Evolutionary conservation across 371 early-diverging fungal species (phyloP).

Genomic region (Lichtheimia ornata): DNA sequence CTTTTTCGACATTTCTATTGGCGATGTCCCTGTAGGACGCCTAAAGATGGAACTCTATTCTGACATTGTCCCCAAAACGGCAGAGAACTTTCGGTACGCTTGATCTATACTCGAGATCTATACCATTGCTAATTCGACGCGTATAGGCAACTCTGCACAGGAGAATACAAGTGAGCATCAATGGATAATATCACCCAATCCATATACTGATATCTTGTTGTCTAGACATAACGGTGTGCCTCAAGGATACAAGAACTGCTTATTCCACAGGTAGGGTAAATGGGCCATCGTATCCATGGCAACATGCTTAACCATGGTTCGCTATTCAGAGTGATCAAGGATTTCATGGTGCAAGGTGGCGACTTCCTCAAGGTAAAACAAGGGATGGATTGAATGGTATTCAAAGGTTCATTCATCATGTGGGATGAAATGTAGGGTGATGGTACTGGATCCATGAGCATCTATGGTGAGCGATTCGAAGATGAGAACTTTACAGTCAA

Average conservation of each 20-base stretch:
- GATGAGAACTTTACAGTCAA: conserved; percentile 98
- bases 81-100: conserved; percentile 94
- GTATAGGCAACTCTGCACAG: conserved; percentile 85
- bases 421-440: conserved; percentile 65
- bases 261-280: conserved; percentile 83
- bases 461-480: conserved; percentile 93
- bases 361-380: conserved; percentile 83
- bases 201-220: conserved; percentile 11
- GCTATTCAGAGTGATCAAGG: conserved; percentile 77
- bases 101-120: background rate
- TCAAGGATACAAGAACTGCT: conserved; percentile 87
- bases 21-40: conserved; percentile 78
- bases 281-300: background rate
- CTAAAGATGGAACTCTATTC: conserved; percentile 96
- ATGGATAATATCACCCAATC: background rate
- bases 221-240: conserved; percentile 72
- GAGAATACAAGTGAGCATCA: conserved; percentile 77
- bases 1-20: conserved; percentile 79
- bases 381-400: conserved; percentile 8
- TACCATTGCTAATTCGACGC: background rate
- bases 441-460: conserved; percentile 96
- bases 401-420: background rate
- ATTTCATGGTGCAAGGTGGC: conserved; percentile 99
- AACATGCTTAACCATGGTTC: background rate
- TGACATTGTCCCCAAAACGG: conserved; percentile 95